These are phyloP conservation scores for Lichtheimia ornata DNA, from an alignment of 371 early-diverging fungal genomes.

Conservation along the genomic window DNA sequence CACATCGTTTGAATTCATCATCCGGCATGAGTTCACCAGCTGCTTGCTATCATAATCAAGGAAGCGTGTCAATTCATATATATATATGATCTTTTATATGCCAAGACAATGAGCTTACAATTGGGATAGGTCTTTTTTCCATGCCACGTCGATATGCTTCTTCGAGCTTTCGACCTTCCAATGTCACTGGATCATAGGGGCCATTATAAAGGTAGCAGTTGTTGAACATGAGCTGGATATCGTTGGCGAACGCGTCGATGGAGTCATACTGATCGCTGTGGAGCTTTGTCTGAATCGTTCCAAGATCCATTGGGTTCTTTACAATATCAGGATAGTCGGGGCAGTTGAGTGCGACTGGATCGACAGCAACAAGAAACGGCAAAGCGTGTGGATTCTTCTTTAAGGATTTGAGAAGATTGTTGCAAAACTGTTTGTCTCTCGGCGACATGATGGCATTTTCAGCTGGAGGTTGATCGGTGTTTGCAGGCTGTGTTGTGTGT, in stretches of 20 bases:
- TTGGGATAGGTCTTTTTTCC: constrained; percentile 17
- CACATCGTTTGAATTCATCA: constrained; percentile 71
- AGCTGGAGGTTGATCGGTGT: too few relatives aligned
- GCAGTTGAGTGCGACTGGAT: constrained; percentile 42
- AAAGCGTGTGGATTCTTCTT: constrained; percentile 66
- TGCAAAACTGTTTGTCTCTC: constrained; percentile 23
- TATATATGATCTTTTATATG: too few relatives aligned
- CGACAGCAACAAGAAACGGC: constrained; percentile 74
- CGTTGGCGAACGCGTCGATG: constrained; percentile 44
- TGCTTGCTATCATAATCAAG: background rate
- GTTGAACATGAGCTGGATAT: constrained; percentile 52
- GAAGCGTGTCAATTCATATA: background rate
- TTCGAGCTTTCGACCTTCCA: constrained; percentile 63
- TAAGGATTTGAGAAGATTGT: constrained; percentile 52
- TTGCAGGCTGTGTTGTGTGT: too few relatives aligned
- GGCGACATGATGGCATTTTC: constrained; percentile 2
- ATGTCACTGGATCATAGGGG: constrained; percentile 71
- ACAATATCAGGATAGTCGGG: constrained; percentile 84
- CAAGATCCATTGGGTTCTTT: constrained; percentile 97
- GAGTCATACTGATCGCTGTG: constrained; percentile 39
- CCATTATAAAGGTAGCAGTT: constrained; percentile 78
- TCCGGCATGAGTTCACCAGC: constrained; percentile 35
- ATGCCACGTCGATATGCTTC: constrained; percentile 56
- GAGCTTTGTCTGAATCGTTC: constrained; percentile 84
- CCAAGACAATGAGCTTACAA: constrained; percentile 8